phyloP scores from a whole-genome alignment of 2,329 filamentous ascomycete genomes.

The Juglanconis oblonga region DNA sequence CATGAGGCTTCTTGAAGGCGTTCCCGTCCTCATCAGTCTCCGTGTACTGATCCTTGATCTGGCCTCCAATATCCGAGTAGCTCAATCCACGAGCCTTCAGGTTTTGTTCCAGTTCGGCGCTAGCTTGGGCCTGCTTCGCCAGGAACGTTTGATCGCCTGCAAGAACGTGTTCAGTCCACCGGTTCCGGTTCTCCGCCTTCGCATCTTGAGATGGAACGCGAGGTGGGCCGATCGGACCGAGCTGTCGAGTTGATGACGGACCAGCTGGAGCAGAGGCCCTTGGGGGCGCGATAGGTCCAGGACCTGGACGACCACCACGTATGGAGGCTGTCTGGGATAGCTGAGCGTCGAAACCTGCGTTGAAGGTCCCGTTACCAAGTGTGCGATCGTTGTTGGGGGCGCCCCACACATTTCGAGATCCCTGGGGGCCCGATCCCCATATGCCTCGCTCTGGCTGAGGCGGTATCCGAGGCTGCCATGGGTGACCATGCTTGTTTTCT shows the following conservation, averaged over 20 bases:
- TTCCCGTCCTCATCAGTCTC: slow-evolving; percentile 35
- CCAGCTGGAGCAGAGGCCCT: slow-evolving; percentile 23
- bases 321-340: slow-evolving; percentile 31
- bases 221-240: slow-evolving; percentile 30
- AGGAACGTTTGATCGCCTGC: slow-evolving; percentile 42
- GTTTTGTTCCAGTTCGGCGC: slow-evolving; percentile 40
- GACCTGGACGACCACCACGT: slow-evolving; percentile 29
- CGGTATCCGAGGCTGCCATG: slow-evolving; percentile 36
- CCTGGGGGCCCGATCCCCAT: slow-evolving; percentile 46
- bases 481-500: slow-evolving; percentile 30
- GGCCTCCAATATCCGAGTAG: slow-evolving; percentile 42
- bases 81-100: slow-evolving; percentile 43
- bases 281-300: slow-evolving; percentile 43
- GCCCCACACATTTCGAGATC: slow-evolving; percentile 68
- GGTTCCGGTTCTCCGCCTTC: slow-evolving; percentile 8
- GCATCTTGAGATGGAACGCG: slow-evolving; percentile 27
- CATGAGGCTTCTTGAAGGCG: slow-evolving; percentile 25
- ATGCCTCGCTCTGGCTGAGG: slow-evolving; percentile 47
- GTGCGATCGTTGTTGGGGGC: slow-evolving; percentile 68
- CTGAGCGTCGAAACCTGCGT: slow-evolving; percentile 47
- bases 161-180: slow-evolving; percentile 25
- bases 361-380: slow-evolving; percentile 77
- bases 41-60: slow-evolving; percentile 55
- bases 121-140: slow-evolving; percentile 36
- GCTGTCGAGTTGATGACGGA: slow-evolving; percentile 1